Conservation (phyloP, 2,329 filamentous ascomycete species). For the Aspergillus transmontanensis region DNA sequence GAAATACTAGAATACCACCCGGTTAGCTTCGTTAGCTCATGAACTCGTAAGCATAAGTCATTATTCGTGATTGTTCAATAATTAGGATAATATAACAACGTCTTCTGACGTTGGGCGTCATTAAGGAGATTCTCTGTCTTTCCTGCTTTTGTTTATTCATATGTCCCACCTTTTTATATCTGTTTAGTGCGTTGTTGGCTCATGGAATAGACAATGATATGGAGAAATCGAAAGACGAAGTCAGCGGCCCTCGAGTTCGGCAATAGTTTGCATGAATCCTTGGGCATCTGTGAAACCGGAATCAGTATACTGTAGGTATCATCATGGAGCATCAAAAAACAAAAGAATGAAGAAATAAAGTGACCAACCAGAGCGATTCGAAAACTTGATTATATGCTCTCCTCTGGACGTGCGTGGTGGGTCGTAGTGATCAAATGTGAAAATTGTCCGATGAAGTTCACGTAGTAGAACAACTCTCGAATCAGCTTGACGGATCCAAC, state of each 20-base stretch:
- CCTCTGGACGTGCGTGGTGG: slow-evolving; percentile 40
- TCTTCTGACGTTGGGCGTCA: background rate
- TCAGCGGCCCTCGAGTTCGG: slow-evolving; percentile 26
- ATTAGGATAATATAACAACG: slow-evolving; percentile 4
- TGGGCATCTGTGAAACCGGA: slow-evolving; percentile 37
- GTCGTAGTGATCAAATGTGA: slow-evolving; percentile 53
- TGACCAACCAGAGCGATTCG: slow-evolving; percentile 31
- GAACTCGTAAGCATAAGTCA: slow-evolving; percentile 8
- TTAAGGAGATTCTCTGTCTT: background rate
- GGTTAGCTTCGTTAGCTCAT: slow-evolving; percentile 3
- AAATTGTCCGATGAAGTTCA: slow-evolving; percentile 56
- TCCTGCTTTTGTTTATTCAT: slow-evolving; percentile 3
- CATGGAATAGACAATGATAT: slow-evolving; percentile 21
- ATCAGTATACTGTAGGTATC: background rate
- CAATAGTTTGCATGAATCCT: slow-evolving; percentile 38
- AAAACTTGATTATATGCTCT: slow-evolving; percentile 45
- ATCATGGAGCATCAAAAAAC: background rate
- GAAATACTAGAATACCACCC: background rate
- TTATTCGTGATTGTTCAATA: slow-evolving; percentile 9
- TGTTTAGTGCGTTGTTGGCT: background rate
- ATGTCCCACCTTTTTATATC: background rate
- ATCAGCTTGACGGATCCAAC: slow-evolving; percentile 51
- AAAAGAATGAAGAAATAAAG: too few species aligned
- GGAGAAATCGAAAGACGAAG: slow-evolving; percentile 1
- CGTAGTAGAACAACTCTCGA: slow-evolving; percentile 50